These are phyloP conservation scores for Lecanicillium sp. DNA, from an alignment of 2,329 filamentous ascomycete species.

Conservation along the genomic window DNA sequence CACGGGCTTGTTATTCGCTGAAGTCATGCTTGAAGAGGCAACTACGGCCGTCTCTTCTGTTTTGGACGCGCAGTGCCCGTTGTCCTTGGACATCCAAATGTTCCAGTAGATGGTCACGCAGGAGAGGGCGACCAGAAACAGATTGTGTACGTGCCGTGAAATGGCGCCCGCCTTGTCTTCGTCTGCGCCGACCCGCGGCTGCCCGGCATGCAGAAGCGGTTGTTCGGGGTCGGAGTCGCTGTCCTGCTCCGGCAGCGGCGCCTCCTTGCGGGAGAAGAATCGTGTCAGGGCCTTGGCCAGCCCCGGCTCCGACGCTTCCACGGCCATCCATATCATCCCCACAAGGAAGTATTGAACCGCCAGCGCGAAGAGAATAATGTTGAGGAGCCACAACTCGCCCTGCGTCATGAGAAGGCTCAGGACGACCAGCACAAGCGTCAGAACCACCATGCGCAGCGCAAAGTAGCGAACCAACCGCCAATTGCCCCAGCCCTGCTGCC, in stretches of 20 bases:
- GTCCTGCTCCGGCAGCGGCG: background rate
- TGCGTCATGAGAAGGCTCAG: conserved; percentile 28
- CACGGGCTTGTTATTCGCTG: conserved; percentile 14
- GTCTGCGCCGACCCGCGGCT: background rate
- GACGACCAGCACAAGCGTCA: conserved; percentile 28
- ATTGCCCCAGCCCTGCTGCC: conserved; percentile 33
- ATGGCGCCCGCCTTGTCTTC: conserved; percentile 17
- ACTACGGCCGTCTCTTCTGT: background rate
- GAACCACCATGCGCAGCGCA: conserved; percentile 28
- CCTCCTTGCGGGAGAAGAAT: background rate
- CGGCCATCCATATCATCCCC: conserved; percentile 34
- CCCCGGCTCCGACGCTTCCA: conserved; percentile 29
- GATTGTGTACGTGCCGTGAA: conserved; percentile 38
- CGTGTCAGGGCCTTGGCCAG: conserved; percentile 24
- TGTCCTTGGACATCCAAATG: conserved; percentile 36
- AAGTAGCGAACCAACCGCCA: conserved; percentile 33
- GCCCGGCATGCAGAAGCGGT: conserved; percentile 23
- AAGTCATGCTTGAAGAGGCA: conserved; percentile 2
- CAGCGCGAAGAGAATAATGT: conserved; percentile 38
- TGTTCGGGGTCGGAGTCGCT: conserved; percentile 23
- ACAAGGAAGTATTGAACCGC: conserved; percentile 40
- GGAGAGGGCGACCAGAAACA: conserved; percentile 27
- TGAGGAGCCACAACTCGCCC: conserved; percentile 36
- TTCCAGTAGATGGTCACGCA: conserved; percentile 41
- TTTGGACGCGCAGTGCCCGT: conserved; percentile 29